These are phyloP conservation scores for Eucalyptus rudis DNA, from an alignment of 345 rosid species.

Conservation along the genomic window DNA sequence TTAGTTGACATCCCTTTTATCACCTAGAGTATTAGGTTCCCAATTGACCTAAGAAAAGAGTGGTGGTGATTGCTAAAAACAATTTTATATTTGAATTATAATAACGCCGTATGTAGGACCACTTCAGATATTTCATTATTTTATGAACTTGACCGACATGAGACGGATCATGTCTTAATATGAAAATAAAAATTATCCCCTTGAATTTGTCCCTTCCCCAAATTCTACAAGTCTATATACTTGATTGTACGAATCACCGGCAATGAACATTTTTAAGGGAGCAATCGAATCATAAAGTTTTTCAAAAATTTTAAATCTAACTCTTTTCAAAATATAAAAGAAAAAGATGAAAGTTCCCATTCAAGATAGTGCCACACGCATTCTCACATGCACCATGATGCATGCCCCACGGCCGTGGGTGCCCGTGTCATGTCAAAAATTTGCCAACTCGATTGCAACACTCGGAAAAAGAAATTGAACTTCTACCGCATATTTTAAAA, in stretches of 20 bases:
- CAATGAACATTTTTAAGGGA: too few relatives aligned
- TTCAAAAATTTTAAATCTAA: not conserved
- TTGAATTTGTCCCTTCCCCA: not conserved
- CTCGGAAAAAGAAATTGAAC: not conserved
- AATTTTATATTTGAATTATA: not conserved
- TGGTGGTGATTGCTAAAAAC: not conserved
- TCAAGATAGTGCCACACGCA: not conserved
- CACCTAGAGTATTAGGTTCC: not conserved
- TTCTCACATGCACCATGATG: not conserved
- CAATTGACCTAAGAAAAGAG: not conserved
- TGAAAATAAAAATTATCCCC: too few relatives aligned
- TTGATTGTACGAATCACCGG: not conserved
- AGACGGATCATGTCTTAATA: not conserved
- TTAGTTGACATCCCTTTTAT: too few relatives aligned
- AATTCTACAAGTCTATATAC: not conserved
- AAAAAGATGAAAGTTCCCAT: not conserved
- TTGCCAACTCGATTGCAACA: not conserved
- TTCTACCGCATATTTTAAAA: not conserved
- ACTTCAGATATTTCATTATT: too few relatives aligned
- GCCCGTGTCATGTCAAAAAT: not conserved
- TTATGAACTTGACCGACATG: not conserved
- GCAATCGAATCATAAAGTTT: not conserved
- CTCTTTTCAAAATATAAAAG: not conserved
- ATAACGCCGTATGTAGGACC: accelerated
- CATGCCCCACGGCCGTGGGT: too few relatives aligned